phyloP scores from a whole-genome alignment of 257 asterid genomes.

The Plantago major region DNA sequence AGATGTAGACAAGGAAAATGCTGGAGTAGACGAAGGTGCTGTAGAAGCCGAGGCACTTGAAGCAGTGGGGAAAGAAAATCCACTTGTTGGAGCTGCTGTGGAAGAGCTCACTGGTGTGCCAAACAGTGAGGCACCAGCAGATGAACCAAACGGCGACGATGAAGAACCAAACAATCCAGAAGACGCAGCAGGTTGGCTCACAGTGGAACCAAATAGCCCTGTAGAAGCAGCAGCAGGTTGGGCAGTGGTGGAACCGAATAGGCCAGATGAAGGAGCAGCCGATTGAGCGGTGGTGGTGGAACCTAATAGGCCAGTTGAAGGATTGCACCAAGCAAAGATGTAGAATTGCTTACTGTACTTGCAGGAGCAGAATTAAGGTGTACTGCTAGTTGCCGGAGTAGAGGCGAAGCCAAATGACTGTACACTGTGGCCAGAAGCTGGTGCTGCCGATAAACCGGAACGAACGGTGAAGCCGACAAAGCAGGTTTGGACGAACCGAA shows the following conservation, averaged over 20 bases:
- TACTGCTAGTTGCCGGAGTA: too few species aligned
- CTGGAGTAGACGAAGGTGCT: conserved; percentile 20
- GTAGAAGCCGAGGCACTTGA: conserved; percentile 30
- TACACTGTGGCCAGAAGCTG: too few species aligned
- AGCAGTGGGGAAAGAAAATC: not conserved
- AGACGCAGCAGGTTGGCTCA: conserved; percentile 24
- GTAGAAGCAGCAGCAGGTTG: conserved; percentile 14
- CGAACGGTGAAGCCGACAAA: not conserved
- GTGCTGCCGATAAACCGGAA: too few species aligned
- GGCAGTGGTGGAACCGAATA: conserved; percentile 35
- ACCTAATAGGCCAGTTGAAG: not conserved
- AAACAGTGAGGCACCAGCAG: not conserved
- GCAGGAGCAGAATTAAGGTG: too few species aligned
- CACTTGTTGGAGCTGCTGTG: not conserved
- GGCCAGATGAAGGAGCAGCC: not conserved
- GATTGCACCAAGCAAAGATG: conserved; percentile 21
- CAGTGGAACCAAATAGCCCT: conserved; percentile 31
- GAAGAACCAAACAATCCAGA: too few species aligned
- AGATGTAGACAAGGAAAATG: conserved; percentile 22
- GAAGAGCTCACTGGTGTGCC: conserved; percentile 2
- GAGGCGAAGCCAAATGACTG: conserved; percentile 8
- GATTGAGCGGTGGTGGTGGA: not conserved
- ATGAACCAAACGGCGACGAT: conserved; percentile 15
- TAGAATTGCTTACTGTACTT: too few species aligned
- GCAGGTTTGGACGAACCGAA: not conserved